These are phyloP conservation scores for Mycena galericulata DNA, from an alignment of 768 basidiomycete genomes.

Conservation along the genomic window DNA sequence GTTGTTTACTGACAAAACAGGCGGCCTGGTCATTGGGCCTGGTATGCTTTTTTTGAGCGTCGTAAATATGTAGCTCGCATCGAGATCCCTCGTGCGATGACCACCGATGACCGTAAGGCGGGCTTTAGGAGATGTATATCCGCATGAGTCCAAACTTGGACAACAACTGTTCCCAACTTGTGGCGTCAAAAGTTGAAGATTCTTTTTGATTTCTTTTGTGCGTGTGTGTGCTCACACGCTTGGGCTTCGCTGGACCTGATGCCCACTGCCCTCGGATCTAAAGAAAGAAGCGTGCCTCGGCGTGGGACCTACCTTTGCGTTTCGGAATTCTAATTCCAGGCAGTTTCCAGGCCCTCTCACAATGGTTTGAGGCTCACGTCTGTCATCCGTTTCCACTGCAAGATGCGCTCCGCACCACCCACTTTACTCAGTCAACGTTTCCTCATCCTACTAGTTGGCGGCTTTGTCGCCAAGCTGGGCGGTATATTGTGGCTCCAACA, in stretches of 20 bases:
- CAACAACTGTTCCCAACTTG: not conserved
- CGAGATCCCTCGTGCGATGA: too few relatives aligned
- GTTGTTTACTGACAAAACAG: too few relatives aligned
- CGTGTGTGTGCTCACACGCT: too few relatives aligned
- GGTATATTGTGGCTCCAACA: slow-evolving; percentile 17
- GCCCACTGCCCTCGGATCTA: too few relatives aligned
- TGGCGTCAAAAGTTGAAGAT: too few relatives aligned
- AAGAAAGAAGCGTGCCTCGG: not conserved
- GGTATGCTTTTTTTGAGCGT: too few relatives aligned
- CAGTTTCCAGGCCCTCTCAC: too few relatives aligned
- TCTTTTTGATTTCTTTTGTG: not conserved
- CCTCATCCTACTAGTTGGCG: slow-evolving; percentile 5
- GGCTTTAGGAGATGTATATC: not conserved
- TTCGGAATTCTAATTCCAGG: too few relatives aligned
- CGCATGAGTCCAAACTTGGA: not conserved
- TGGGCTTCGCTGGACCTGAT: not conserved
- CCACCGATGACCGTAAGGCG: too few relatives aligned
- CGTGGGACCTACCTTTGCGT: too few relatives aligned
- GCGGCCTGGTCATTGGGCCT: too few relatives aligned
- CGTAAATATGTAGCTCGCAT: too few relatives aligned
- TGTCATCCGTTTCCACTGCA: not conserved
- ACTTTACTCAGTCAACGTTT: not conserved
- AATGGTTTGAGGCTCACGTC: not conserved
- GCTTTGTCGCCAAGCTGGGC: slow-evolving; percentile 17
- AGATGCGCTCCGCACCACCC: slow-evolving; percentile 10